phyloP scores from a whole-genome alignment of 1,284 basidiomycete species.

The Ustilago trichophora region DNA sequence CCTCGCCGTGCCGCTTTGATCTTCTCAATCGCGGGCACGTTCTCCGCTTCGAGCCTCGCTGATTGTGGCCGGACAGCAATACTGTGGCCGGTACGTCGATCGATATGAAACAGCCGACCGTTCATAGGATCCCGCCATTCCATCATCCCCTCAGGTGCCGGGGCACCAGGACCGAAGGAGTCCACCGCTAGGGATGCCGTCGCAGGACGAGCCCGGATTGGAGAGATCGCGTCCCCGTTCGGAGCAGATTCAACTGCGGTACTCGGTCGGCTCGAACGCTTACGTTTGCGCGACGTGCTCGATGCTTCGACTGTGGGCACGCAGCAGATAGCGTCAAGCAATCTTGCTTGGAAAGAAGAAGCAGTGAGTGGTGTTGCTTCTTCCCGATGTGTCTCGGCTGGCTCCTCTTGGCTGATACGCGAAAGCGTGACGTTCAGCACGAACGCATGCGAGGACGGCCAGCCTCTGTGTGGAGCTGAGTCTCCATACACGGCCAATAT shows the following conservation, averaged over 20 bases:
- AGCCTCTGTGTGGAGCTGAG: background rate
- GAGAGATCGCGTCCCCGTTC: no score
- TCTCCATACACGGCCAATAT: background rate
- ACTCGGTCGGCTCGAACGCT: constrained; percentile 1
- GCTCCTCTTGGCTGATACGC: background rate
- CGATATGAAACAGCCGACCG: constrained; percentile 27
- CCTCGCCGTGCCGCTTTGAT: no score
- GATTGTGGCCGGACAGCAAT: constrained; percentile 1
- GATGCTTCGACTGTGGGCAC: background rate
- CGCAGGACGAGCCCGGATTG: constrained; percentile 1
- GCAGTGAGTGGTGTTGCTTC: background rate
- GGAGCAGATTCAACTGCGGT: background rate
- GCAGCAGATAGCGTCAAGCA: constrained; percentile 13
- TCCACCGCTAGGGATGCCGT: constrained; percentile 14
- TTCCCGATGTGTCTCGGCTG: background rate
- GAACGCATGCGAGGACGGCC: background rate
- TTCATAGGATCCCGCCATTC: constrained; percentile 18
- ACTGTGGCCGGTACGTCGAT: constrained; percentile 30
- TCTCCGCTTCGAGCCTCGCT: background rate
- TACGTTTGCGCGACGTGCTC: constrained; percentile 2
- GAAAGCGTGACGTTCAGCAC: constrained; percentile 7
- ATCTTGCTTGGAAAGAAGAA: background rate
- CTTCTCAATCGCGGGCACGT: no score
- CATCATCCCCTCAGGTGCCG: constrained; percentile 6
- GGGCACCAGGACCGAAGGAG: constrained; percentile 3